These are phyloP conservation scores for Dryadomyces sulphureus DNA, from an alignment of 2,329 filamentous ascomycete genomes.

Conservation along the genomic window DNA sequence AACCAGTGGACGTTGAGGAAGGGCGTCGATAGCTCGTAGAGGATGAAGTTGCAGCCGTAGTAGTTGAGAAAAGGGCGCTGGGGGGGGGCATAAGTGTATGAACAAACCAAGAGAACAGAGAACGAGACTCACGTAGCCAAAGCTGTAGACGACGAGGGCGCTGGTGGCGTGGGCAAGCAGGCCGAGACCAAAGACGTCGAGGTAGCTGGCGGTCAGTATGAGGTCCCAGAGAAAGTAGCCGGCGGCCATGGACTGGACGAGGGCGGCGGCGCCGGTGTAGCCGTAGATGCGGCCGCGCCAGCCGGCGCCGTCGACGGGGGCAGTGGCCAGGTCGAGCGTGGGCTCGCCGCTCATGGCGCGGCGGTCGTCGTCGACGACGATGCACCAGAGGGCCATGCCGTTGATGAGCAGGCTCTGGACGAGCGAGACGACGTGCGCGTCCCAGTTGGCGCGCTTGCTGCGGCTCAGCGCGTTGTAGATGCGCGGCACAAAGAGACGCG, in stretches of 20 bases:
- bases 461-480: constrained; percentile 52
- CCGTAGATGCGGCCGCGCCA: constrained; percentile 60
- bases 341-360: constrained; percentile 34
- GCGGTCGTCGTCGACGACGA: constrained; percentile 53
- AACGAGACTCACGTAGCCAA: constrained; percentile 57
- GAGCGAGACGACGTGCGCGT: constrained; percentile 75
- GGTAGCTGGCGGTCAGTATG: constrained; percentile 49
- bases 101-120: neutral
- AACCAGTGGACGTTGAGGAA: constrained; percentile 89
- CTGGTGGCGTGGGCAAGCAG: constrained; percentile 64
- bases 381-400: constrained; percentile 57
- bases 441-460: constrained; percentile 63
- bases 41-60: constrained; percentile 67
- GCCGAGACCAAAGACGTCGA: constrained; percentile 61
- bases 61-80: constrained; percentile 75
- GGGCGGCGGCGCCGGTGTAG: constrained; percentile 55
- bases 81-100: neutral
- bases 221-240: constrained; percentile 83
- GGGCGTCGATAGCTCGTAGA: constrained; percentile 75
- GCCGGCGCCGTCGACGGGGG: neutral
- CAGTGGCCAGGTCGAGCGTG: neutral
- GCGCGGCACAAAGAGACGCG: constrained; percentile 42
- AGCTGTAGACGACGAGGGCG: constrained; percentile 57
- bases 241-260: constrained; percentile 62
- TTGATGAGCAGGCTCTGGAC: constrained; percentile 64